These are phyloP conservation scores for Penicillium cataractarum DNA, from an alignment of 495 filamentous ascomycete genomes.

Conservation along the genomic window DNA sequence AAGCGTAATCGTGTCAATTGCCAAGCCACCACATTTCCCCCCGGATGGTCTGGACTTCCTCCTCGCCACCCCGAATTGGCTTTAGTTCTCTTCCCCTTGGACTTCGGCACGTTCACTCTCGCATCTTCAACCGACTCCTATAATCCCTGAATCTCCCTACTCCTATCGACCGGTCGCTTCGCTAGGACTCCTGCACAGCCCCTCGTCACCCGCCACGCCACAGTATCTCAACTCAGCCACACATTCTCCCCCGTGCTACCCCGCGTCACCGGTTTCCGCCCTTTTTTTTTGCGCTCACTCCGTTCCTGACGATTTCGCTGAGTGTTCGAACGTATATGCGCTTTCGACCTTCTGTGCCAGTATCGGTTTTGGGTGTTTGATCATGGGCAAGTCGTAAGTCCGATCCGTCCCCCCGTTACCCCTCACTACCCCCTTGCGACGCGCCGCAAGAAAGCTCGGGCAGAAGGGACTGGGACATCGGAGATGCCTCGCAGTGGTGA, in stretches of 20 bases:
- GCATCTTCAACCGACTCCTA: no score
- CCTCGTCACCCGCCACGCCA: background rate
- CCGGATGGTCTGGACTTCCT: conserved; percentile 21
- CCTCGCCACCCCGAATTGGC: conserved; percentile 4
- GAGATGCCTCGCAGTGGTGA: background rate
- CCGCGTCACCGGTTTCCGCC: conserved; percentile 24
- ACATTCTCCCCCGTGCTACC: conserved; percentile 29
- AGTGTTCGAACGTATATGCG: conserved; percentile 13
- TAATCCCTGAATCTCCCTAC: no score
- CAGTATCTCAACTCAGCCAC: conserved; percentile 22
- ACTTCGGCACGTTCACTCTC: conserved; percentile 2
- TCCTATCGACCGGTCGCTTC: background rate
- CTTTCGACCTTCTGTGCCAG: background rate
- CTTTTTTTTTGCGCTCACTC: conserved; percentile 6
- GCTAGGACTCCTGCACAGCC: background rate
- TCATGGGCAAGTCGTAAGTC: conserved; percentile 53
- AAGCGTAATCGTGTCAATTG: conserved; percentile 12
- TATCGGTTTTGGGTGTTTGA: conserved; percentile 23
- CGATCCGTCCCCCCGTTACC: conserved; percentile 2
- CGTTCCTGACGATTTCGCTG: conserved; percentile 14
- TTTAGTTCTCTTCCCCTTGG: background rate
- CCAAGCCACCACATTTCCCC: conserved; percentile 14
- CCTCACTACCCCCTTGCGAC: conserved; percentile 14
- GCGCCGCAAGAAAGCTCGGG: conserved; percentile 4
- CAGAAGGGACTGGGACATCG: conserved; percentile 12